Base-by-base conservation (phyloP, 2,329 filamentous ascomycete genomes). In the Nemania sp. region DNA sequence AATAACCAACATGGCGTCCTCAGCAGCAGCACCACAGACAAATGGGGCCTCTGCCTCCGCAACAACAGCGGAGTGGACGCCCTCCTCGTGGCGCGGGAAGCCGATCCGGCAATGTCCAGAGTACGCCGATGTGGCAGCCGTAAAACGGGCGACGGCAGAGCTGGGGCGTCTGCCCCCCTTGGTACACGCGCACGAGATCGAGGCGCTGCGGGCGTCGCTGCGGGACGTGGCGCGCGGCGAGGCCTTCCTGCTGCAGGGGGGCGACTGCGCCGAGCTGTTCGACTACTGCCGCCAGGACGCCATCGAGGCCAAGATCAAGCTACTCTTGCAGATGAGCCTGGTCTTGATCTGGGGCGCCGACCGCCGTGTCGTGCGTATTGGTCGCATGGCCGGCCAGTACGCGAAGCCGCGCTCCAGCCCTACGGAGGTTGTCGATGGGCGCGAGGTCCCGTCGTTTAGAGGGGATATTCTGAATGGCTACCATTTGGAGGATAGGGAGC, bases 401-500 rank as follows among this genome's bases (percentile, higher is more conserved):
- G 94, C 94, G 24, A 99, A 99, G 75, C 94, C 93, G 2, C 80
- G 94, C 52, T 96, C 91, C 3, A 96, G 88, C 64, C 89, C 93
- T 0, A 92, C 85, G 31, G 94, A 99, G 75, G 81, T 85, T 1
- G 77, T 95, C 45, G 78, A 95, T 60, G 92, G 91, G 46, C 83
- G 84, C 55, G 84, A 91, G 67, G 88, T 96, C 49, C 89, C 90
- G 3, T 94, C 90, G 36, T 99, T 97, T 80, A 82, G 94, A 47
- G 94, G 94, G 14, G 94, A 99, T 65, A 97, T 97, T 57, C 80
- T 99, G 60, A 99, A 99, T 68, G 93, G 93, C 22, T 96, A 87
- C 73, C 81, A 84, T 31, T 75, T 84, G 0, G 83, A 87, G n/a
- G 84, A 92, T 60, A 79, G 94, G 51, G 82, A 81, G 33, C 86